Percentiles rank a stretch among this genome's conserved stretches.
Conservation (phyloP, 306 rosid genomes). For the Herpetospermum pedunculosum region DNA sequence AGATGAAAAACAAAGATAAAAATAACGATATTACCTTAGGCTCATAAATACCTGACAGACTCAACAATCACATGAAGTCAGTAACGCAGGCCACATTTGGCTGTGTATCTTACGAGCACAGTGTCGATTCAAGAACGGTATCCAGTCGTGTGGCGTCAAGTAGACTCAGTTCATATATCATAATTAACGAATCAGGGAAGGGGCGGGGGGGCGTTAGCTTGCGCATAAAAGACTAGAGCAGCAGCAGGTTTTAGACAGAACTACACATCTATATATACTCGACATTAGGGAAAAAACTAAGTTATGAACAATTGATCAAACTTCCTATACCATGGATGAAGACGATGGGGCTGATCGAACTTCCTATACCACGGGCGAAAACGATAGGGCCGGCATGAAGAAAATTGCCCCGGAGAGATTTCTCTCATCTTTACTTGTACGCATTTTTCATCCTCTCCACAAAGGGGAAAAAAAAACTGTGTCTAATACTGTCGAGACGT, state of each 20-base stretch:
- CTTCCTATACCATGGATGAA: constrained; percentile 24
- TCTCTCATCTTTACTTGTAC: neutral
- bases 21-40: neutral
- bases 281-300: constrained; percentile 13
- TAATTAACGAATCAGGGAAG: neutral
- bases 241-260: constrained; percentile 6
- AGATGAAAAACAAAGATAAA: neutral
- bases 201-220: neutral
- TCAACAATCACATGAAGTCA: neutral
- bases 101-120: neutral
- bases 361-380: constrained; percentile 20
- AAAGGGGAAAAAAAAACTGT: neutral
- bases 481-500: neutral
- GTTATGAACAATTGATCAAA: constrained; percentile 51
- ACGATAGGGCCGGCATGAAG: neutral
- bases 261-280: constrained; percentile 17
- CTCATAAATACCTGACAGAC: neutral
- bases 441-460: neutral
- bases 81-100: neutral
- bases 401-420: neutral
- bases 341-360: neutral
- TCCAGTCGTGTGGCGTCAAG: neutral
- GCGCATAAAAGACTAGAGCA: constrained; percentile 14
- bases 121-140: neutral
- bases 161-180: neutral